These are phyloP conservation scores for Ensete ventricosum DNA, from an alignment of 176 grass and related monocot genomes.

Conservation along the genomic window DNA sequence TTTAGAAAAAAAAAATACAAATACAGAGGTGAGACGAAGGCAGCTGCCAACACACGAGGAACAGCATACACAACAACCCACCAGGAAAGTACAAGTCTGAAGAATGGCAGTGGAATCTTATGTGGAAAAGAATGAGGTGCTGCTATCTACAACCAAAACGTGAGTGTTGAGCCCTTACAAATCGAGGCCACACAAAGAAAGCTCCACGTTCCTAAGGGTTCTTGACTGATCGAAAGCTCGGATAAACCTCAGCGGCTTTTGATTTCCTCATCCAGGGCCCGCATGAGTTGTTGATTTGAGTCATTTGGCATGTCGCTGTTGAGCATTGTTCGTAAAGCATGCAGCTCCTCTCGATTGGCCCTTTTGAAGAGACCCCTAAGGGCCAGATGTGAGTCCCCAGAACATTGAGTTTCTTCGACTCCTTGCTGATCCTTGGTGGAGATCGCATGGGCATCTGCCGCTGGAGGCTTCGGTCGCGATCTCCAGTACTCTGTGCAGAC, in stretches of 20 bases:
- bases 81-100: no score
- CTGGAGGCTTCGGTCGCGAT: slow-evolving; percentile 17
- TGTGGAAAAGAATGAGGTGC: no score
- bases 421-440: background rate
- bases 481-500: slow-evolving; percentile 74
- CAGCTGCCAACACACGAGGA: no score
- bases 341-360: slow-evolving; percentile 57
- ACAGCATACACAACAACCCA: no score
- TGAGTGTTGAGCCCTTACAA: no score
- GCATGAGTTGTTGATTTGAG: slow-evolving; percentile 27
- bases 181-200: no score
- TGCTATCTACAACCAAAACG: no score
- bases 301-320: slow-evolving; percentile 9
- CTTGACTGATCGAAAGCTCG: no score
- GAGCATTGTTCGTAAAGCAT: slow-evolving; percentile 42
- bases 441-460: background rate
- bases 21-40: no score
- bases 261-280: slow-evolving; percentile 33
- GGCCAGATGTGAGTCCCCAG: background rate
- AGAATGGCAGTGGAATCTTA: no score
- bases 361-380: slow-evolving; percentile 67
- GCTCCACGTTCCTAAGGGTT: no score
- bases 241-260: background rate
- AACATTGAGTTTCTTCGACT: background rate
- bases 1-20: no score